Conservation (phyloP, 495 filamentous ascomycete species). For the Daldinia vernicosa region DNA sequence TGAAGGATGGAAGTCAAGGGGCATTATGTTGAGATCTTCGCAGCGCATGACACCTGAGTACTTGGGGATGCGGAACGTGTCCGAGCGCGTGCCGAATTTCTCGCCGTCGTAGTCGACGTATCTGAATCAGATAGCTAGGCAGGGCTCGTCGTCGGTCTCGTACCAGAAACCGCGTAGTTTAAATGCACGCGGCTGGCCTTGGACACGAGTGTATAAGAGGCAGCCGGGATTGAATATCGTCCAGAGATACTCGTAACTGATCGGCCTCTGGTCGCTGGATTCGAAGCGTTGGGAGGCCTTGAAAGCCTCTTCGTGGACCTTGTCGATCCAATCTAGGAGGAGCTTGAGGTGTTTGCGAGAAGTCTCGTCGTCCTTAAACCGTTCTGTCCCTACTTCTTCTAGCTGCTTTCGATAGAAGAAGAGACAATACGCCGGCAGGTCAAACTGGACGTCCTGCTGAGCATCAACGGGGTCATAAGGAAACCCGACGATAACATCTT, state of each 20-base stretch:
- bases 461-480: constrained; percentile 29
- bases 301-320: constrained; percentile 48
- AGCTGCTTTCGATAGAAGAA: constrained; percentile 47
- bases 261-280: constrained; percentile 39
- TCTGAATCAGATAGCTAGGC: constrained; percentile 26
- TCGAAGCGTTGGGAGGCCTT: constrained; percentile 44
- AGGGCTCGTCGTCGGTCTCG: constrained; percentile 23
- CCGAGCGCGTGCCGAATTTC: constrained; percentile 41
- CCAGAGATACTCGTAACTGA: constrained; percentile 51
- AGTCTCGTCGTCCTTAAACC: constrained; percentile 45
- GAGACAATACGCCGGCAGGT: constrained; percentile 45
- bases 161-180: constrained; percentile 41
- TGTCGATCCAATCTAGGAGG: constrained; percentile 49
- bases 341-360: constrained; percentile 43
- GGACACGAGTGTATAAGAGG: constrained; percentile 41
- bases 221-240: constrained; percentile 45
- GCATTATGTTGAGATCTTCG: constrained; percentile 40
- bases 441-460: constrained; percentile 45
- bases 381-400: constrained; percentile 37
- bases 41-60: constrained; percentile 42
- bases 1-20: constrained; percentile 40
- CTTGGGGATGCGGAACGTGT: constrained; percentile 41
- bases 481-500: constrained; percentile 45
- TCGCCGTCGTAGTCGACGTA: constrained; percentile 52
- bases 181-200: constrained; percentile 45